These are phyloP conservation scores for Vicia faba DNA, from an alignment of 306 rosid genomes.

Conservation along the genomic window DNA sequence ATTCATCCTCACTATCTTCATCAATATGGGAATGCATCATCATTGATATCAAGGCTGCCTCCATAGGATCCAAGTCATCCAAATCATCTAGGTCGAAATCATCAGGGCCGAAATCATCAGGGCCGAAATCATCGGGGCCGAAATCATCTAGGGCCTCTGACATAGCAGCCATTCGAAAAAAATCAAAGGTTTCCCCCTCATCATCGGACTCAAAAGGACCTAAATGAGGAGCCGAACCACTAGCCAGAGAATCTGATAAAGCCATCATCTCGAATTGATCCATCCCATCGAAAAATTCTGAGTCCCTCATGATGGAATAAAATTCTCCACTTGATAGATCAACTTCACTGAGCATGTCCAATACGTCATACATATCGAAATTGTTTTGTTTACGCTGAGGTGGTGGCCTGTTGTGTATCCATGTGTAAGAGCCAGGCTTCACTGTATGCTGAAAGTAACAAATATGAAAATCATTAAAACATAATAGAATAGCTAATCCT, in stretches of 20 bases:
- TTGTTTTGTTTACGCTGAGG: slow-evolving; percentile 35
- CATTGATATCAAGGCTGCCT: slow-evolving; percentile 44
- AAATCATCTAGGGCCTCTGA: slow-evolving; percentile 39
- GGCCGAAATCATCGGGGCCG: background rate
- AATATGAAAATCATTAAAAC: slow-evolving; percentile 16
- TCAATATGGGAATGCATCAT: slow-evolving; percentile 45
- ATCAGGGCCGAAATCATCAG: slow-evolving; percentile 6
- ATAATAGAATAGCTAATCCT: background rate
- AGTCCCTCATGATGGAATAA: slow-evolving; percentile 40
- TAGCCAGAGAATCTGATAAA: slow-evolving; percentile 36
- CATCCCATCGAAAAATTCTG: slow-evolving; percentile 23
- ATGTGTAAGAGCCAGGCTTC: slow-evolving; percentile 50
- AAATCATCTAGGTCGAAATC: slow-evolving; percentile 41
- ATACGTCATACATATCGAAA: slow-evolving; percentile 31
- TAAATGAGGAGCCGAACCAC: slow-evolving; percentile 39
- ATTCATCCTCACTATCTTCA: background rate
- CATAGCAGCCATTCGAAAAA: slow-evolving; percentile 39
- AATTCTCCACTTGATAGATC: slow-evolving; percentile 42
- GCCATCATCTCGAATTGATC: slow-evolving; percentile 43
- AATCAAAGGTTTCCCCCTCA: slow-evolving; percentile 10
- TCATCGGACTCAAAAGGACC: slow-evolving; percentile 44
- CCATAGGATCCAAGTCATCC: slow-evolving; percentile 37
- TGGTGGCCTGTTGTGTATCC: slow-evolving; percentile 46
- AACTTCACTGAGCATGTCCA: slow-evolving; percentile 46
- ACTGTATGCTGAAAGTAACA: slow-evolving; percentile 51